phyloP scores from a whole-genome alignment of 208 protist species.

The Wallacemonas collosoma region DNA sequence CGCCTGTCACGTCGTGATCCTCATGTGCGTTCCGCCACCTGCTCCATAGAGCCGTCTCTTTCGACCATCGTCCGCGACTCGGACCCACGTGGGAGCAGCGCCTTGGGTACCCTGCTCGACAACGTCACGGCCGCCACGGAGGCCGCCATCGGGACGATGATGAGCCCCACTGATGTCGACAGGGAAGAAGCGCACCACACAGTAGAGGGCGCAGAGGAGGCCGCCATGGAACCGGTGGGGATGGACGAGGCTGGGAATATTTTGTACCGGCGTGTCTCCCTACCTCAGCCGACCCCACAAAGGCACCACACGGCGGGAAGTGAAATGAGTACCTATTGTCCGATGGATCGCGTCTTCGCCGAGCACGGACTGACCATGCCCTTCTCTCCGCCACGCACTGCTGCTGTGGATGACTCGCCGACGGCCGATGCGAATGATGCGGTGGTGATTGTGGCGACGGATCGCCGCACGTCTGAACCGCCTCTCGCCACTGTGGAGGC shows the following conservation, averaged over 20 bases:
- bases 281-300: too few species aligned
- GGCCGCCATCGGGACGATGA: neutral
- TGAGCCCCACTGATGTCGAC: neutral
- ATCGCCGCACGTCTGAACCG: neutral
- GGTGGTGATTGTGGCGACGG: too few species aligned
- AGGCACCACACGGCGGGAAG: too few species aligned
- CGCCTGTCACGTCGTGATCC: too few species aligned
- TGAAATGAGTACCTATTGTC: neutral
- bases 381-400: neutral
- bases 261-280: neutral
- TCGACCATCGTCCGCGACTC: neutral
- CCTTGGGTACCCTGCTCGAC: neutral
- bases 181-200: neutral
- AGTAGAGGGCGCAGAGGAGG: neutral
- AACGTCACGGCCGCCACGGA: neutral
- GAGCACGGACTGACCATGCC: conserved; percentile 10
- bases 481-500: neutral
- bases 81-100: neutral
- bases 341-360: conserved; percentile 3
- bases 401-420: neutral
- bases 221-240: neutral
- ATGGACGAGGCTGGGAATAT: conserved; percentile 22
- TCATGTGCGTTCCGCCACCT: neutral
- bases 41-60: neutral
- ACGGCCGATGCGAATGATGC: neutral